Percentiles rank a stretch among this genome's conserved stretches.
Conservation (phyloP, 169 alveolate genomes). For the Perkinsus olseni region DNA sequence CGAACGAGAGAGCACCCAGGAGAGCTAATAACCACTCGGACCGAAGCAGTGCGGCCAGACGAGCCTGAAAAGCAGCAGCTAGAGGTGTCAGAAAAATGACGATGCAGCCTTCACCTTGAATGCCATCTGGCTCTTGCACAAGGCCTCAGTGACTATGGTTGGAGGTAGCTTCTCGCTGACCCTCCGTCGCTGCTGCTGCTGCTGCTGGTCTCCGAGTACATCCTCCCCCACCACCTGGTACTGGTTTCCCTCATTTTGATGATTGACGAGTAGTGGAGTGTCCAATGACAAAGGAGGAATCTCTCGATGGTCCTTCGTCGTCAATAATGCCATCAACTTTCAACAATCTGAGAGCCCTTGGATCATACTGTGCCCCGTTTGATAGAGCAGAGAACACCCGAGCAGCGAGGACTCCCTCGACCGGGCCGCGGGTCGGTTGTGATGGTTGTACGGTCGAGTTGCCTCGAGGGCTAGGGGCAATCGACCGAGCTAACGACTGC, state of each 20-base stretch:
- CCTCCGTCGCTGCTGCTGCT: too few relatives aligned
- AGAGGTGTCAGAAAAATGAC: not conserved
- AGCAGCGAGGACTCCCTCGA: too few relatives aligned
- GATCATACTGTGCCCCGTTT: too few relatives aligned
- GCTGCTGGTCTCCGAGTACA: not conserved
- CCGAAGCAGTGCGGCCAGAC: not conserved
- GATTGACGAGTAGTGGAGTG: not conserved
- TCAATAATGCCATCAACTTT: too few relatives aligned
- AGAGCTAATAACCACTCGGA: not conserved
- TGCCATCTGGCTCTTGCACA: not conserved
- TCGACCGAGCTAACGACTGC: too few relatives aligned
- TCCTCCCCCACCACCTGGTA: not conserved
- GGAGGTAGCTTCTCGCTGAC: not conserved
- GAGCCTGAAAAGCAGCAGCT: not conserved
- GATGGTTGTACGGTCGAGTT: too few relatives aligned
- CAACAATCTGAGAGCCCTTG: too few relatives aligned
- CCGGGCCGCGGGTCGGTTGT: too few relatives aligned
- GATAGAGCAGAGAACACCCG: too few relatives aligned
- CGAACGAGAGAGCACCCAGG: not conserved
- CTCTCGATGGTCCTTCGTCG: not conserved
- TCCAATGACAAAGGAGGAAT: not conserved
- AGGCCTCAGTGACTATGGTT: not conserved
- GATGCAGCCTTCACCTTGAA: not conserved
- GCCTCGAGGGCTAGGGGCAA: too few relatives aligned
- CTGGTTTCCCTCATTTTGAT: not conserved